phyloP scores from a whole-genome alignment of 179 eudicot species.

The Spergularia azorica region DNA sequence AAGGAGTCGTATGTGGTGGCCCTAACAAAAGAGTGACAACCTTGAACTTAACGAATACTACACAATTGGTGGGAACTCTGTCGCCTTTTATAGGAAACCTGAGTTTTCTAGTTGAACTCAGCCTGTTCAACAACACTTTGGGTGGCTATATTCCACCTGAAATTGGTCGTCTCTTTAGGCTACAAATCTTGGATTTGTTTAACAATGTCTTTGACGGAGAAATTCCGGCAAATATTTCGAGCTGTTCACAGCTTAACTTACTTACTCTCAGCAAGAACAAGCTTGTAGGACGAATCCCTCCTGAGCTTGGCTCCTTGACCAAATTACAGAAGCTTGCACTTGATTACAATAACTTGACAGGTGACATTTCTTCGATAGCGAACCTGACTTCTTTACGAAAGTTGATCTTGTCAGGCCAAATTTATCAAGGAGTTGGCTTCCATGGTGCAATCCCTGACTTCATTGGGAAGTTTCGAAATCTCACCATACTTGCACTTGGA shows the following conservation, averaged over 20 bases:
- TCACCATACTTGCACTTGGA: conserved; percentile 7
- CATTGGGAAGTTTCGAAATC: conserved; percentile 14
- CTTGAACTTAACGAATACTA: conserved; percentile 7
- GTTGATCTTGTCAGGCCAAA: conserved; percentile 1
- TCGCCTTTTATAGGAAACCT: conserved; percentile 15
- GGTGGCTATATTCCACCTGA: conserved; percentile 23
- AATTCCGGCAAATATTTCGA: conserved; percentile 26
- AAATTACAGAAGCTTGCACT: background rate
- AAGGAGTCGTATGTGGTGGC: background rate
- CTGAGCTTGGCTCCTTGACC: conserved; percentile 9
- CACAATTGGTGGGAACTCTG: conserved; percentile 16
- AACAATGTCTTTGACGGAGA: conserved; percentile 8
- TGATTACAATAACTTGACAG: conserved; percentile 5
- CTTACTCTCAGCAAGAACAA: background rate
- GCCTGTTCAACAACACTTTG: conserved; percentile 11
- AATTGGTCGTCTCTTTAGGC: conserved; percentile 19
- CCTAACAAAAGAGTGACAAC: conserved; percentile 10
- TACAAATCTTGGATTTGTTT: background rate
- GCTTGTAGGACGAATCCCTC: background rate
- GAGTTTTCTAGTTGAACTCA: conserved; percentile 5
- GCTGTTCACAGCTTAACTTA: conserved; percentile 9
- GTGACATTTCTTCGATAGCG: background rate
- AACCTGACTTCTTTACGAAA: conserved; percentile 18
- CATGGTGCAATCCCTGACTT: conserved; percentile 1
- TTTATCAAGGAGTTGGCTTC: conserved; percentile 5